A percentile compares a stretch with the other conserved stretches of the same genome.
Evolutionary conservation across 805 yeast species (phyloP).

Genomic region (Metschnikowia amazonensis): DNA sequence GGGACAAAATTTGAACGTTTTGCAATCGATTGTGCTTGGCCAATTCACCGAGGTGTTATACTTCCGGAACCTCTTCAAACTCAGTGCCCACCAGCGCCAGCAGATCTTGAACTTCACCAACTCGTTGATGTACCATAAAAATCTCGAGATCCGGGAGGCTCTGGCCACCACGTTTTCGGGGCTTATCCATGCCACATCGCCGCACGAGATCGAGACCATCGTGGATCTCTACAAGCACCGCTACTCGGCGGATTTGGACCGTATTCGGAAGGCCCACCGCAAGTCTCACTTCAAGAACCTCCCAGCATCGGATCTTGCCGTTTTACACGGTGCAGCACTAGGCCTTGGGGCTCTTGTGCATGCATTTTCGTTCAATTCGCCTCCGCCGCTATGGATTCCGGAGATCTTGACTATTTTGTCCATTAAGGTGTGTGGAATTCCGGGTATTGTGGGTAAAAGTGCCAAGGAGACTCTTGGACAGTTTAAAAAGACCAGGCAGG

Average conservation of each 20-base stretch:
- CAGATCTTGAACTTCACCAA: constrained; percentile 50
- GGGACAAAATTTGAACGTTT: constrained; percentile 26
- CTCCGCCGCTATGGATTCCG: constrained; percentile 92
- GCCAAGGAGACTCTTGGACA: constrained; percentile 78
- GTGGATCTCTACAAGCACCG: constrained; percentile 37
- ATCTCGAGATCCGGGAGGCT: constrained; percentile 69
- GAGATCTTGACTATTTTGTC: constrained; percentile 64
- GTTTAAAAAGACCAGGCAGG: constrained; percentile 89
- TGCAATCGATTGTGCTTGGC: constrained; percentile 63
- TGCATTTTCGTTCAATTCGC: constrained; percentile 87
- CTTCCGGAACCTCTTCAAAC: constrained; percentile 59
- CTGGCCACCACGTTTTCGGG: constrained; percentile 77
- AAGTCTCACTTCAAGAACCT: constrained; percentile 34
- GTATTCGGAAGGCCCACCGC: constrained; percentile 42
- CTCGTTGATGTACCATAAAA: constrained; percentile 53
- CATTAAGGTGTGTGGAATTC: constrained; percentile 62
- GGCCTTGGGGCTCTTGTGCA: constrained; percentile 85
- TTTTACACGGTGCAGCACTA: constrained; percentile 78
- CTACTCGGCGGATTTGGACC: constrained; percentile 30
- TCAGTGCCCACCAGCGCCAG: constrained; percentile 46
- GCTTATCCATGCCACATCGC: constrained; percentile 63
- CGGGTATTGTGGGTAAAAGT: constrained; percentile 76
- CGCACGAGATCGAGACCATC: constrained; percentile 40
- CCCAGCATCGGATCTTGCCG: constrained; percentile 39
- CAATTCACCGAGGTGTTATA: constrained; percentile 68